Evolutionary conservation across 148 eudicot species (phyloP).

Genomic region (Diospyros lotus): DNA sequence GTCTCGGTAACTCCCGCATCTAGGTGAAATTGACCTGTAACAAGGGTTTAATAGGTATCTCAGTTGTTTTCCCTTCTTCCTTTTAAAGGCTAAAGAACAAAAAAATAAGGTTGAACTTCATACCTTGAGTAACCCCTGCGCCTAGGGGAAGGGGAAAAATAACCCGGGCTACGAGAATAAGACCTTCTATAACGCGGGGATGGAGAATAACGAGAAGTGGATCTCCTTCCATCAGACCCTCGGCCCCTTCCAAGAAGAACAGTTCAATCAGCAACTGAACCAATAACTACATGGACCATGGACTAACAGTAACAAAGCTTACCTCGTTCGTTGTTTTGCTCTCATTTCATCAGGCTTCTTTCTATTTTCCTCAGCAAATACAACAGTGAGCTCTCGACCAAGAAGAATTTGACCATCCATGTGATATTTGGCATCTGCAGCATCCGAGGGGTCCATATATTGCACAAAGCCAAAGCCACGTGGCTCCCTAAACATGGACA

Average conservation of each 20-base stretch:
- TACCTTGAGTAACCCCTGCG: slow-evolving; percentile 56
- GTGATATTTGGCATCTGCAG: slow-evolving; percentile 87
- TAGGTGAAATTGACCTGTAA: slow-evolving; percentile 69
- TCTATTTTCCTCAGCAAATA: slow-evolving; percentile 91
- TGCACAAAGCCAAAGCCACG: slow-evolving; percentile 99
- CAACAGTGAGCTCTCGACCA: slow-evolving; percentile 87
- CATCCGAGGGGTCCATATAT: slow-evolving; percentile 81
- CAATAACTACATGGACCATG: background rate
- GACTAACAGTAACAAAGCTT: background rate
- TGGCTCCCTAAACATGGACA: slow-evolving; percentile 57
- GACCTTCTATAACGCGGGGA: slow-evolving; percentile 23
- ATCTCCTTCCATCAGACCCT: slow-evolving; percentile 44
- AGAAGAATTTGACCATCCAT: slow-evolving; percentile 85
- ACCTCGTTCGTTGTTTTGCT: slow-evolving; percentile 64
- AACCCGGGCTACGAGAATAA: slow-evolving; percentile 51
- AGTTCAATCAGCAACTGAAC: background rate
- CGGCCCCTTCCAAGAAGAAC: slow-evolving; percentile 29
- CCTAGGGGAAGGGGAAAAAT: slow-evolving; percentile 53
- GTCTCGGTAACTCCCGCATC: slow-evolving; percentile 43
- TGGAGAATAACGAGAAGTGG: slow-evolving; percentile 34
- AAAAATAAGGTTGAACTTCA: background rate
- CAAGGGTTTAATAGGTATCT: slow-evolving; percentile 3
- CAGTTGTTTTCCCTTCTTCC: too few relatives aligned
- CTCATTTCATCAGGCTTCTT: slow-evolving; percentile 91
- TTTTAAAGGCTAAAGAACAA: background rate